A percentile compares a stretch with the other conserved stretches of the same genome.
These are phyloP conservation scores for Theobroma cacao DNA, from an alignment of 345 rosid genomes.

Conservation along the genomic window DNA sequence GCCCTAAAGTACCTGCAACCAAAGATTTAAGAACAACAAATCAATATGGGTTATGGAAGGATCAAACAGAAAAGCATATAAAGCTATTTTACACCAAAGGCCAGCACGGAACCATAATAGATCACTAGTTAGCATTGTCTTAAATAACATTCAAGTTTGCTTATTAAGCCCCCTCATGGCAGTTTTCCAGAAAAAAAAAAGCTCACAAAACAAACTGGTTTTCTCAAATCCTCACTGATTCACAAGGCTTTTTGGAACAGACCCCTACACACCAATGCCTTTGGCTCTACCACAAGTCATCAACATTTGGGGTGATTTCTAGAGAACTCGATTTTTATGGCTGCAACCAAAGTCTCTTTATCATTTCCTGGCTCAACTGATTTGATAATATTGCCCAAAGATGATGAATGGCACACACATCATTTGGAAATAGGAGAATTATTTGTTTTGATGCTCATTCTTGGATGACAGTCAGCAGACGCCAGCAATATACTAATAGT, in stretches of 20 bases:
- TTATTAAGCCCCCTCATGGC: too few species aligned
- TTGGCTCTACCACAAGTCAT: background rate
- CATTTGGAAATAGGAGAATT: too few species aligned
- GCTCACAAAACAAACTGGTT: background rate
- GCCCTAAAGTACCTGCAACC: constrained; percentile 8
- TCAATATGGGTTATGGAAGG: background rate
- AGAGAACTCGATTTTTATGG: background rate
- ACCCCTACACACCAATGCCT: background rate
- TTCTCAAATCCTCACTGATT: background rate
- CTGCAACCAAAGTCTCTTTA: background rate
- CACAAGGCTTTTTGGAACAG: background rate
- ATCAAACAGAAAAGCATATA: background rate
- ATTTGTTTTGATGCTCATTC: background rate
- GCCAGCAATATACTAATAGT: background rate
- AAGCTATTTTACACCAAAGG: background rate
- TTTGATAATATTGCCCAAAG: background rate
- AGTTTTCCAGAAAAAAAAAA: too few species aligned
- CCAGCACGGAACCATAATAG: too few species aligned
- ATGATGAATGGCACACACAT: background rate
- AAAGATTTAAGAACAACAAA: background rate
- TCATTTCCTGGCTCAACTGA: background rate
- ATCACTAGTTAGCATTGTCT: background rate
- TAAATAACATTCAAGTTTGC: too few species aligned
- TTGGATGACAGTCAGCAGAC: background rate
- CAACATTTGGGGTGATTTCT: background rate